These are phyloP conservation scores for Tetradesmus lagerheimii DNA, from an alignment of 139 green algal genomes.

Conservation along the genomic window DNA sequence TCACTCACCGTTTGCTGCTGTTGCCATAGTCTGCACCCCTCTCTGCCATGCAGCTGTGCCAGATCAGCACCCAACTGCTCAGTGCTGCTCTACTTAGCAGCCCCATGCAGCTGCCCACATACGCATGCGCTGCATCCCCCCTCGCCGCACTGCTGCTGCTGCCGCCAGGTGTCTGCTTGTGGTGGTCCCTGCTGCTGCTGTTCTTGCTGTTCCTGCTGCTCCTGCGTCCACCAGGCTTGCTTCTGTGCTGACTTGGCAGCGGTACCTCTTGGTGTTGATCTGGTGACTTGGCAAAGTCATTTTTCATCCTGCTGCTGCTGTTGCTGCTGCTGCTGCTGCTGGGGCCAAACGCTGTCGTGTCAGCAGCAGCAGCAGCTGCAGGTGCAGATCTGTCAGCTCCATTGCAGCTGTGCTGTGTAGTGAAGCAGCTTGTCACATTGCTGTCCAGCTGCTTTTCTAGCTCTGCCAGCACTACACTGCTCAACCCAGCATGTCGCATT, in stretches of 20 bases:
- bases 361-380: too few relatives aligned
- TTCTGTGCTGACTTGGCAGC: background rate
- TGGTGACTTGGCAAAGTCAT: background rate
- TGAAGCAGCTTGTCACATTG: too few relatives aligned
- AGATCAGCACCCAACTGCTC: background rate
- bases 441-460: too few relatives aligned
- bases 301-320: background rate
- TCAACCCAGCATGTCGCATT: background rate
- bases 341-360: too few relatives aligned
- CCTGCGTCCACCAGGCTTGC: background rate
- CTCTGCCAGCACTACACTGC: background rate
- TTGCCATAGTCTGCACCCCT: background rate
- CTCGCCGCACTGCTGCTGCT: background rate
- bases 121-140: background rate
- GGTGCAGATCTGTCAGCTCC: too few relatives aligned
- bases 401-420: too few relatives aligned
- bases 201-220: background rate
- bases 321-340: background rate
- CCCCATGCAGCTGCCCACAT: background rate
- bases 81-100: background rate
- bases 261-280: background rate
- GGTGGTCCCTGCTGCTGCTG: background rate
- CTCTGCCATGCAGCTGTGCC: background rate
- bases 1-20: background rate
- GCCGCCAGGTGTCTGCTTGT: background rate